Base-by-base conservation (phyloP, 768 basidiomycete genomes). In the Rickenella mellea region DNA sequence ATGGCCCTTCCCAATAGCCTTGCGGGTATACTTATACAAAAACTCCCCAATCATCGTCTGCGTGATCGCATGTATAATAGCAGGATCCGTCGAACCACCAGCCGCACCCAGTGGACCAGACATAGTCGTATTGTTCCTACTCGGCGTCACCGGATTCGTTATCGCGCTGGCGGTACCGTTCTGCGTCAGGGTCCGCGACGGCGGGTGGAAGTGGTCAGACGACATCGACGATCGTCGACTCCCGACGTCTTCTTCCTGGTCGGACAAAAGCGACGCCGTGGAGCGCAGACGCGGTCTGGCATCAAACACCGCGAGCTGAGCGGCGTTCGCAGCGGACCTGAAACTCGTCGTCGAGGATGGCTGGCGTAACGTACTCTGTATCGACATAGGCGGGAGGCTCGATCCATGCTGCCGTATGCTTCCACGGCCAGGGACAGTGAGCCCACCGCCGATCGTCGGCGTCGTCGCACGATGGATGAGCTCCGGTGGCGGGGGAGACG, bases 11-110 rank as follows among this genome's bases (percentile, higher is more conserved):
- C 92, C 90, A 54, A 98, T 78, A 14, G 86, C 65, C 44, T 78
- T 75, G 40, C 94, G 74, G 7, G 94, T 97, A 64, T 99, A 97
- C 70, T 98, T 98, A 74, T 87, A 89, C 66, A 99, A 62, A 64
- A 92, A 97, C 69, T 98, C 94, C 39, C 96, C 94, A 51, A 98
- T 98, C 96, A 99, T 99, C 19, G 93, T 96, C 69, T 98, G 94
- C 12, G 96, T 99, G 52, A 98, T 97, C 1, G 93, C 85, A 57
- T 97, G 94, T 50, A 98, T 96, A 54, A 96, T 66, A 2, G 71
- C 65, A 3, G 92, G 93, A 55, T 99, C 94, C 21, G 94, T 96
- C 15, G 80, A 65, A 33, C 68, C 71, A 26, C 59, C 63, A 21
- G 52, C 55, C 10, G 48, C 59, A n/a, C n/a, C n/a, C n/a, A n/a